Evolutionary conservation across 805 yeast genomes (phyloP).

Genomic region (Sugiyamaella floridensis): DNA sequence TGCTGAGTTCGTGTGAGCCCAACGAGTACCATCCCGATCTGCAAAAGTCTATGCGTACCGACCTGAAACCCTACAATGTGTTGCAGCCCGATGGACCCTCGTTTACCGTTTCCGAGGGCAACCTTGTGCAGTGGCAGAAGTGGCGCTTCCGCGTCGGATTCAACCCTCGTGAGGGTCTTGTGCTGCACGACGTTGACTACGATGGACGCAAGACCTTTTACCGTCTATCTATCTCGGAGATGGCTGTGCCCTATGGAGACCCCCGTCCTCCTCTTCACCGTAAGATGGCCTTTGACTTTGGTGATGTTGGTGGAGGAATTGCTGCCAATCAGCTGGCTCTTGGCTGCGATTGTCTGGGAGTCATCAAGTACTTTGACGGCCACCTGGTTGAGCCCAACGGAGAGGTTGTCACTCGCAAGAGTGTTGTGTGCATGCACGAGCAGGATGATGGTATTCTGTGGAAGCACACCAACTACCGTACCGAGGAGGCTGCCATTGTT

Average conservation of each 20-base stretch:
- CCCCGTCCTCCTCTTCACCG: constrained; percentile 79
- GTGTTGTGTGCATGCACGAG: constrained; percentile 76
- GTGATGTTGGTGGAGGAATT: constrained; percentile 79
- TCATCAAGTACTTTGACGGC: constrained; percentile 68
- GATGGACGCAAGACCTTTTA: constrained; percentile 72
- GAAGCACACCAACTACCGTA: constrained; percentile 78
- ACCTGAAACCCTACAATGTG: constrained; percentile 66
- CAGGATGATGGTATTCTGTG: constrained; percentile 74
- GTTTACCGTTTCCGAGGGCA: constrained; percentile 44
- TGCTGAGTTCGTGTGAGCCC: constrained; percentile 31
- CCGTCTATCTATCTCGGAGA: constrained; percentile 67
- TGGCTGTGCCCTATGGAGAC: constrained; percentile 87
- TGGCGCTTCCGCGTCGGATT: constrained; percentile 73
- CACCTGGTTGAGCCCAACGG: constrained; percentile 53
- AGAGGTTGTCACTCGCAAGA: constrained; percentile 54
- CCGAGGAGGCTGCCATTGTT: constrained; percentile 52
- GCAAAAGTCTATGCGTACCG: constrained; percentile 35
- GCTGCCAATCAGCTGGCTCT: constrained; percentile 61
- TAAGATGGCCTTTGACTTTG: constrained; percentile 82
- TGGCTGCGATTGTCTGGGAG: constrained; percentile 83
- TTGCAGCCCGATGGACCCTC: constrained; percentile 84
- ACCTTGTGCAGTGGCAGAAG: constrained; percentile 70
- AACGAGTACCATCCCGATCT: constrained; percentile 36
- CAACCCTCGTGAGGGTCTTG: constrained; percentile 74
- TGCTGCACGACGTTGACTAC: constrained; percentile 62